These are phyloP conservation scores for Fusarium sp. DNA, from an alignment of 2,329 filamentous ascomycete genomes.

Conservation along the genomic window DNA sequence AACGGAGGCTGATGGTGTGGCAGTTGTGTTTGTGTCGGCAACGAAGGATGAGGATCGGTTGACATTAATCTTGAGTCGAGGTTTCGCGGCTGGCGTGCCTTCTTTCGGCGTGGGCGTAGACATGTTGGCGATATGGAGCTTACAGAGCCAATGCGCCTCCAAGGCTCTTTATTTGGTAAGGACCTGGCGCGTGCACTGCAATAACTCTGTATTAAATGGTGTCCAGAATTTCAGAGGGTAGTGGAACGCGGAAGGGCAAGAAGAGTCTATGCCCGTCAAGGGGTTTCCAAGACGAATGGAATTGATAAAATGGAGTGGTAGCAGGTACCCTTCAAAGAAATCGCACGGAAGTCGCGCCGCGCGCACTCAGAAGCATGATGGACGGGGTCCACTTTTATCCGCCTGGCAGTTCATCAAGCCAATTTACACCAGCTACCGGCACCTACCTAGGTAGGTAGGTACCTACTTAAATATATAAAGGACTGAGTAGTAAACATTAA, in stretches of 20 bases:
- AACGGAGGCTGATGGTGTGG: conserved; percentile 28
- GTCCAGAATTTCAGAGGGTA: not conserved
- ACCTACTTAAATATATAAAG: not conserved
- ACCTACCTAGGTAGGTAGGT: not conserved
- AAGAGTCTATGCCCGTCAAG: not conserved
- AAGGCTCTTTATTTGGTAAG: conserved; percentile 17
- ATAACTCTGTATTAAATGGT: not conserved
- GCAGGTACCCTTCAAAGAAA: not conserved
- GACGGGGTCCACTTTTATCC: conserved; percentile 27
- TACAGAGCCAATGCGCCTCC: not conserved
- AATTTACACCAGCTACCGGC: not conserved
- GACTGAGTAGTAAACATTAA: not conserved
- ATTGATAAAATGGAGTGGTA: not conserved
- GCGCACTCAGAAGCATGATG: conserved; percentile 4
- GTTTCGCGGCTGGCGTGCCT: conserved; percentile 48
- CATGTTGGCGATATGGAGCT: conserved; percentile 43
- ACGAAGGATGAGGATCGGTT: conserved; percentile 52
- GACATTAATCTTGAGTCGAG: conserved; percentile 55
- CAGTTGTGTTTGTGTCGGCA: conserved; percentile 41
- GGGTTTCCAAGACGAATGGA: not conserved
- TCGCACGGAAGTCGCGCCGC: conserved; percentile 10
- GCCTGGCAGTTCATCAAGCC: not conserved
- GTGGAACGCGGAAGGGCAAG: not conserved
- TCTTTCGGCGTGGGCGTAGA: conserved; percentile 43
- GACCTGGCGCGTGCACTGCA: not conserved